Conservation (phyloP, 345 rosid species). For the Arabidopsis suecica region DNA sequence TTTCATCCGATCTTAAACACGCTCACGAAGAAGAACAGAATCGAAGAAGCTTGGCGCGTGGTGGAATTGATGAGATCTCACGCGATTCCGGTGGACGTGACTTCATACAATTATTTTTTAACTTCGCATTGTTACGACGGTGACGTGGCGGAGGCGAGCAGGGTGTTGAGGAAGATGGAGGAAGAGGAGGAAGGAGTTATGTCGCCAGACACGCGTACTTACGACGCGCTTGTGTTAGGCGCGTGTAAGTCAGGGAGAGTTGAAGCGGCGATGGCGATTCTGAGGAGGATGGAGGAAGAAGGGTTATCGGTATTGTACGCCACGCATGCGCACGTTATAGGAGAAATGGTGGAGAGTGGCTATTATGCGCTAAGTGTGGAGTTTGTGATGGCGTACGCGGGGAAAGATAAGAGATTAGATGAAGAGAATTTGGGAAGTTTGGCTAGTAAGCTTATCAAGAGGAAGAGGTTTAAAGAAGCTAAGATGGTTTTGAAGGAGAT, state of each 20-base stretch:
- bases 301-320: slow-evolving; percentile 54
- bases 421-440: slow-evolving; percentile 58
- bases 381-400: slow-evolving; percentile 58
- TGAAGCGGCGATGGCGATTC: slow-evolving; percentile 59
- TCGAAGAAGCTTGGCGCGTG: slow-evolving; percentile 59
- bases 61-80: slow-evolving; percentile 49
- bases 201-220: slow-evolving; percentile 57
- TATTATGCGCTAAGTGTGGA: slow-evolving; percentile 53
- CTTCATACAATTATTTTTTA: slow-evolving; percentile 61
- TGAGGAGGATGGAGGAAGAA: slow-evolving; percentile 72
- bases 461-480: slow-evolving; percentile 52
- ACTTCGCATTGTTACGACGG: slow-evolving; percentile 54
- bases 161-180: slow-evolving; percentile 59
- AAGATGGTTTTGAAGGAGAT: slow-evolving; percentile 60
- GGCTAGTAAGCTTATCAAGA: slow-evolving; percentile 54
- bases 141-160: slow-evolving; percentile 50
- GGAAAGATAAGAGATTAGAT: slow-evolving; percentile 58
- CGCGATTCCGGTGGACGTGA: slow-evolving; percentile 51
- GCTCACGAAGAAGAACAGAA: slow-evolving; percentile 47
- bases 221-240: slow-evolving; percentile 76
- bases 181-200: slow-evolving; percentile 56
- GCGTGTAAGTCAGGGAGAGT: slow-evolving; percentile 64
- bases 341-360: slow-evolving; percentile 49
- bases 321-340: slow-evolving; percentile 61
- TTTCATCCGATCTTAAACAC: slow-evolving; percentile 61